These are phyloP conservation scores for Lactarius hatsudake DNA, from an alignment of 768 basidiomycete genomes.

Conservation along the genomic window DNA sequence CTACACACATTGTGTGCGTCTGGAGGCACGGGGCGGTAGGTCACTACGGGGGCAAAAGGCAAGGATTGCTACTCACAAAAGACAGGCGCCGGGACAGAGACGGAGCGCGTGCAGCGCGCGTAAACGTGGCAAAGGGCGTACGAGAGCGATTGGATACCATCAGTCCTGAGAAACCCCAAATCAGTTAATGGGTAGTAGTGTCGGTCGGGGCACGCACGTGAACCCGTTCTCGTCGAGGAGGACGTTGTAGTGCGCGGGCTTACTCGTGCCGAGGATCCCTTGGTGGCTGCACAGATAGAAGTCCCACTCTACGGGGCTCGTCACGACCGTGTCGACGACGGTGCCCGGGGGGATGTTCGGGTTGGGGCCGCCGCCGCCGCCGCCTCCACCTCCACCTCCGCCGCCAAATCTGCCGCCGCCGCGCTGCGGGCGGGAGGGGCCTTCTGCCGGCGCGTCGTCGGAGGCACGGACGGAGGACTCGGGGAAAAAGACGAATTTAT, in stretches of 20 bases:
- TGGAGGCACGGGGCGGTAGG: conserved; percentile 28
- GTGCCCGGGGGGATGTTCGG: conserved; percentile 76
- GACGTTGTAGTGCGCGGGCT: conserved; percentile 57
- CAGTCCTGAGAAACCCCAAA: conserved; percentile 41
- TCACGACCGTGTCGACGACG: conserved; percentile 66
- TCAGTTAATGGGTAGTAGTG: neutral
- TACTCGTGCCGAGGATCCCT: conserved; percentile 49
- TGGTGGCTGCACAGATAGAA: conserved; percentile 77
- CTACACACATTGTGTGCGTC: conserved; percentile 76
- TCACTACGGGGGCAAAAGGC: no score
- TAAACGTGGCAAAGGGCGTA: conserved; percentile 80
- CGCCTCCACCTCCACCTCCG: no score
- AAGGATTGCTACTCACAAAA: conserved; percentile 51
- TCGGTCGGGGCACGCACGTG: conserved; percentile 39
- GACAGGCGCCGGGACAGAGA: conserved; percentile 78
- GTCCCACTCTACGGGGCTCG: conserved; percentile 68
- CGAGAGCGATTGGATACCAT: conserved; percentile 64
- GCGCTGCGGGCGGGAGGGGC: no score
- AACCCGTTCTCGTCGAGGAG: conserved; percentile 56
- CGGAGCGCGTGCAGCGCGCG: conserved; percentile 75
- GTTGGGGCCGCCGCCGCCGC: conserved; percentile 36
- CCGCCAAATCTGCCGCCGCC: no score
- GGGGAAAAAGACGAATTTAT: conserved; percentile 64
- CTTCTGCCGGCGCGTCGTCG: neutral
- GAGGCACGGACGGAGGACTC: neutral